Conservation (phyloP, 148 eudicot genomes). For the Rhododendron molle region DNA sequence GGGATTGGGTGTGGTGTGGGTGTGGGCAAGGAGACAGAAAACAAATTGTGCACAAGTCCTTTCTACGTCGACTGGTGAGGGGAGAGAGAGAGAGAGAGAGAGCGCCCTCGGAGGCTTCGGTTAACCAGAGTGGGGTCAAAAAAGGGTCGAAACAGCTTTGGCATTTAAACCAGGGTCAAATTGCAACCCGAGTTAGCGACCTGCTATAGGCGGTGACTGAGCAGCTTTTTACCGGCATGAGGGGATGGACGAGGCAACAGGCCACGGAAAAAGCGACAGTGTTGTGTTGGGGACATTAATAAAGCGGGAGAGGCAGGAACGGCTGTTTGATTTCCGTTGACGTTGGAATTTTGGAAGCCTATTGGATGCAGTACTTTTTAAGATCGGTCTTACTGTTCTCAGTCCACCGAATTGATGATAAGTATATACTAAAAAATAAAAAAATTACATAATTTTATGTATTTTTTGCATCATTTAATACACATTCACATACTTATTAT, state of each 20-base stretch:
- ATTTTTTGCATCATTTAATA: too few species aligned
- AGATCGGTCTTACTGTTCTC: too few species aligned
- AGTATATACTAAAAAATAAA: too few species aligned
- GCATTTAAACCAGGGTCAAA: constrained; percentile 29
- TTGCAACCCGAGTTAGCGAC: constrained; percentile 18
- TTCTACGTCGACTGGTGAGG: neutral
- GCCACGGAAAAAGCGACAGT: constrained; percentile 8
- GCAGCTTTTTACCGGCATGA: constrained; percentile 14
- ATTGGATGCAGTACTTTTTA: too few species aligned
- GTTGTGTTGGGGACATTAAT: neutral
- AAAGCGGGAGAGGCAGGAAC: constrained; percentile 8
- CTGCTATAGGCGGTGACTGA: constrained; percentile 9
- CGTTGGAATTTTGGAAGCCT: neutral
- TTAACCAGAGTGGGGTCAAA: constrained; percentile 14
- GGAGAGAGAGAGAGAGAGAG: constrained; percentile 11
- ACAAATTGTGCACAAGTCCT: constrained; percentile 7
- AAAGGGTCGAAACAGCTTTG: constrained; percentile 3
- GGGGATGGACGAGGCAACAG: constrained; percentile 14
- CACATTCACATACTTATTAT: too few species aligned
- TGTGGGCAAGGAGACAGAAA: neutral
- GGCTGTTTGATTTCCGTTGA: constrained; percentile 18
- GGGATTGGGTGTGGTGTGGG: neutral
- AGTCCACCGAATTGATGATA: too few species aligned
- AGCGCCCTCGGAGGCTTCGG: neutral
- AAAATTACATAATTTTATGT: too few species aligned